phyloP scores from a whole-genome alignment of 129 eudicot species.

The Chrysanthemum lavandulifolium region DNA sequence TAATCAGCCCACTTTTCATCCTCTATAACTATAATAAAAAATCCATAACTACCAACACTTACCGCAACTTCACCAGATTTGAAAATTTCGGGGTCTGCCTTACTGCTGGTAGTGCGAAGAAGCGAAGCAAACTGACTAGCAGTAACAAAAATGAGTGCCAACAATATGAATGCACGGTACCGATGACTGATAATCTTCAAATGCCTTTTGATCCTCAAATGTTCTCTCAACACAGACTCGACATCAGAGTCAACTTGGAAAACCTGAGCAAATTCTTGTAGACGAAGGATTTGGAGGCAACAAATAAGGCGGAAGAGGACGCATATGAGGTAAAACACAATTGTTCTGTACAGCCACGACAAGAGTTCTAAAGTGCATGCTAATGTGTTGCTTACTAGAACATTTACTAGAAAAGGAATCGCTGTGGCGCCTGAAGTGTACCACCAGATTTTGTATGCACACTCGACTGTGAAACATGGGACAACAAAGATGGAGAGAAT shows the following conservation, averaged over 20 bases:
- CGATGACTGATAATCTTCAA: constrained; percentile 79
- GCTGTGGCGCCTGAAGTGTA: constrained; percentile 76
- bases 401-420: constrained; percentile 80
- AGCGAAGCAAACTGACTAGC: constrained; percentile 67
- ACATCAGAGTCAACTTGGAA: constrained; percentile 71
- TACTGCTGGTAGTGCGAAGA: constrained; percentile 57
- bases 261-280: constrained; percentile 73
- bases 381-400: constrained; percentile 58
- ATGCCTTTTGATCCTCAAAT: constrained; percentile 81
- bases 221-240: constrained; percentile 66
- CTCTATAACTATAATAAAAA: not conserved
- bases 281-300: constrained; percentile 83
- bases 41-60: constrained; percentile 21
- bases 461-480: constrained; percentile 81
- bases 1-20: not conserved
- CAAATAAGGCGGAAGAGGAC: constrained; percentile 86
- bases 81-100: constrained; percentile 52
- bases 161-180: constrained; percentile 64
- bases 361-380: constrained; percentile 72
- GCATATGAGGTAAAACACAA: constrained; percentile 81
- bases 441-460: constrained; percentile 94
- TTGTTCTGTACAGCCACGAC: constrained; percentile 84
- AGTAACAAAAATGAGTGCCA: constrained; percentile 62
- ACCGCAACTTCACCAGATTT: constrained; percentile 87
- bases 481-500: constrained; percentile 59